Evolutionary conservation across 2,329 filamentous ascomycete species (phyloP).

Genomic region (Aspergillus fumigatus): DNA sequence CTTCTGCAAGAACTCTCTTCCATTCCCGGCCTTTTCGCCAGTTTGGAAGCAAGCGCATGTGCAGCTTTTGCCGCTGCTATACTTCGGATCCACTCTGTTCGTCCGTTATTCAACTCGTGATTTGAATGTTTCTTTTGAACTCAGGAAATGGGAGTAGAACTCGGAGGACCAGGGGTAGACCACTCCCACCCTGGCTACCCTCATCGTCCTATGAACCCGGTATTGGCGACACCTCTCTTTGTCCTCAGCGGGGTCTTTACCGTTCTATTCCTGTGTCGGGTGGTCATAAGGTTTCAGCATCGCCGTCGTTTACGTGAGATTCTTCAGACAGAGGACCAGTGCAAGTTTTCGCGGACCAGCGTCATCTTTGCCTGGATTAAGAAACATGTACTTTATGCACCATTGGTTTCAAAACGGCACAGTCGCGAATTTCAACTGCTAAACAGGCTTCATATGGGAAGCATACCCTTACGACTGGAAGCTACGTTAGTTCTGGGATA

Average conservation of each 20-base stretch:
- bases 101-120: background rate
- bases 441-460: conserved; percentile 63
- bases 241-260: conserved; percentile 21
- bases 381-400: conserved; percentile 50
- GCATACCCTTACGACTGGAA: conserved; percentile 69
- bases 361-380: conserved; percentile 26
- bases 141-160: conserved; percentile 28
- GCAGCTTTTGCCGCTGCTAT: conserved; percentile 2
- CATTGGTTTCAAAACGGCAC: conserved; percentile 66
- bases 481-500: conserved; percentile 63
- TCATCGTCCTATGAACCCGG: conserved; percentile 25
- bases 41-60: background rate
- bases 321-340: conserved; percentile 18
- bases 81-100: background rate
- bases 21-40: background rate
- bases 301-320: conserved; percentile 19
- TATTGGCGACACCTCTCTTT: conserved; percentile 28
- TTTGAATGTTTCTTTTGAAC: background rate
- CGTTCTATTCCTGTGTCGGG: conserved; percentile 21
- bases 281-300: conserved; percentile 20
- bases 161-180: conserved; percentile 20
- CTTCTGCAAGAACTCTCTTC: background rate
- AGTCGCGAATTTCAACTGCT: conserved; percentile 65
- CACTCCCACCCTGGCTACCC: conserved; percentile 20
- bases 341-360: conserved; percentile 12